A percentile compares a stretch with the other conserved stretches of the same genome.
These are phyloP conservation scores for Paspalum vaginatum DNA, from an alignment of 176 grass and related monocot species.

Conservation along the genomic window DNA sequence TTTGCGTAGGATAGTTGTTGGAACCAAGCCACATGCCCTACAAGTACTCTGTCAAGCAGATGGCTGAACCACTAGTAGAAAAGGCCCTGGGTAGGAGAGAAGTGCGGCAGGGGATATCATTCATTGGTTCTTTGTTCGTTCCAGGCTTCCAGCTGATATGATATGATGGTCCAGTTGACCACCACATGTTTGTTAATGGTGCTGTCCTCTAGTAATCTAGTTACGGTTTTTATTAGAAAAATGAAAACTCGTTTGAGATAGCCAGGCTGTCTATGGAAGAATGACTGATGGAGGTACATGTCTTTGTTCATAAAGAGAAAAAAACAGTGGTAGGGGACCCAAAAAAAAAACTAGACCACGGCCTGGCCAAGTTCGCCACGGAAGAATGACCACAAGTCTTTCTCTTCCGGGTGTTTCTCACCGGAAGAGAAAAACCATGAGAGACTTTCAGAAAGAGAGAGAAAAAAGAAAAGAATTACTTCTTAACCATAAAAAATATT, in stretches of 20 bases:
- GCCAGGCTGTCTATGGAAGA: conserved; percentile 18
- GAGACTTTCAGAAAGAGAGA: no score
- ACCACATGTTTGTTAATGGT: conserved; percentile 34
- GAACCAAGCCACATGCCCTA: conserved; percentile 33
- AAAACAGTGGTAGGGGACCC: no score
- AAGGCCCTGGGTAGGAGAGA: not conserved
- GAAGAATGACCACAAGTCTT: no score
- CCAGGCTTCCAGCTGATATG: no score
- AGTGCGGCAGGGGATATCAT: not conserved
- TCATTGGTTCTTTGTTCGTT: conserved; percentile 2
- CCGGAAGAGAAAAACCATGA: no score
- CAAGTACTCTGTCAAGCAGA: conserved; percentile 41
- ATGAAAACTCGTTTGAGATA: not conserved
- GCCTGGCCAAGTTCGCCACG: no score
- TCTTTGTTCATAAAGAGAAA: no score
- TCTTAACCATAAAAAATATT: no score
- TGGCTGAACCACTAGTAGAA: not conserved
- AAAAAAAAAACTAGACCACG: no score
- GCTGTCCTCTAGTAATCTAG: not conserved
- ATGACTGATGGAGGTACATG: not conserved
- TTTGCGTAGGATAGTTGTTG: not conserved
- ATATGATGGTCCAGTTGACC: conserved; percentile 27
- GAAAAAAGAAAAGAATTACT: no score
- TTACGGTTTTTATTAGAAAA: not conserved
- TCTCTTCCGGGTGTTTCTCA: no score